Conservation (phyloP, 352 stramenopile genomes). For the Sclerospora graminicola region DNA sequence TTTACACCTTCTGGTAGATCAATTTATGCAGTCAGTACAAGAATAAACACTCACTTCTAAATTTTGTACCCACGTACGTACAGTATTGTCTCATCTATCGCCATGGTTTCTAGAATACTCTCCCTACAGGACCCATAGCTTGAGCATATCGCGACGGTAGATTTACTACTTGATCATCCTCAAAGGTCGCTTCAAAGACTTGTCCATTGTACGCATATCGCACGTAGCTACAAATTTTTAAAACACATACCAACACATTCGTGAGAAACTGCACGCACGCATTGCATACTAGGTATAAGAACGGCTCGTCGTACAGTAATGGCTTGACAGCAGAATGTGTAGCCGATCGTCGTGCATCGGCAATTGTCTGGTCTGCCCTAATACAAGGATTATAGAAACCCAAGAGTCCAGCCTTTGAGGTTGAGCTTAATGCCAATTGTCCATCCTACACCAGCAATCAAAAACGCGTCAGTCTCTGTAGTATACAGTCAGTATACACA, state of each 20-base stretch:
- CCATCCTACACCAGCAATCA: constrained; percentile 29
- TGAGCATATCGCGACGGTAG: constrained; percentile 67
- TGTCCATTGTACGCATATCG: constrained; percentile 60
- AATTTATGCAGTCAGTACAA: constrained; percentile 31
- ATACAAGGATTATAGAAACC: constrained; percentile 80
- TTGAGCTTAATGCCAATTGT: constrained; percentile 31
- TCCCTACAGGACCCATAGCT: constrained; percentile 51
- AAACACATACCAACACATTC: background rate
- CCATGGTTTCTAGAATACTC: constrained; percentile 41
- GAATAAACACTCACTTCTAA: constrained; percentile 16
- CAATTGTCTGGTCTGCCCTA: constrained; percentile 30
- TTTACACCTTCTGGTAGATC: constrained; percentile 33
- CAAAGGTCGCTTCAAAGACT: constrained; percentile 78
- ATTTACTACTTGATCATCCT: constrained; percentile 56
- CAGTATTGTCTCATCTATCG: constrained; percentile 7
- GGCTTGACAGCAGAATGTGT: constrained; percentile 18
- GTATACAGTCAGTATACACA: background rate
- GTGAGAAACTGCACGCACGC: background rate
- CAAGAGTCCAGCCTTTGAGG: constrained; percentile 59
- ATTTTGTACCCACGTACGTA: constrained; percentile 6
- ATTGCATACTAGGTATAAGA: background rate
- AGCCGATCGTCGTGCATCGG: constrained; percentile 16
- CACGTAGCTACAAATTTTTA: constrained; percentile 37
- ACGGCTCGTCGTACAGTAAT: constrained; percentile 39
- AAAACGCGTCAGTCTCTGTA: background rate